Conservation (phyloP, 139 green algal genomes). For the Chlamydomonas sp. region DNA sequence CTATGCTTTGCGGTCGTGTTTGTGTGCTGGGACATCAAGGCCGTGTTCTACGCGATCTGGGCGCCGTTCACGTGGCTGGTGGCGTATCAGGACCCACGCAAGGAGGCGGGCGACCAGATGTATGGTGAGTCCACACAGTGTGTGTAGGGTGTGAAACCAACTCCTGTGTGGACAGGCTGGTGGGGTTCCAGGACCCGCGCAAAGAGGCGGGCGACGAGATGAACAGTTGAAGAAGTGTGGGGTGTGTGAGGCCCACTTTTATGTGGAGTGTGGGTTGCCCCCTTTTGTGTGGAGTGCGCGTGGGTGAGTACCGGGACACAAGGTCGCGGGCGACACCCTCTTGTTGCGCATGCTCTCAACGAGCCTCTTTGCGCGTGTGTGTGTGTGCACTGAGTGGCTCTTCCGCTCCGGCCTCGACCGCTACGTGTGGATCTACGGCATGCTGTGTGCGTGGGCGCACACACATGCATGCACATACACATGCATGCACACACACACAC, state of each 20-base stretch:
- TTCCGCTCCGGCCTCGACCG: slow-evolving; percentile 89
- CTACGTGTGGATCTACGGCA: slow-evolving; percentile 95
- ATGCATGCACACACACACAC: background rate
- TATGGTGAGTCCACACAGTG: slow-evolving; percentile 58
- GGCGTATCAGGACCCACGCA: slow-evolving; percentile 78
- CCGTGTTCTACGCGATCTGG: slow-evolving; percentile 84
- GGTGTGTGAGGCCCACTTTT: too few relatives aligned
- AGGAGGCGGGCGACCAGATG: slow-evolving; percentile 58
- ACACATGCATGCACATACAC: background rate
- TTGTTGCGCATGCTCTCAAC: too few relatives aligned
- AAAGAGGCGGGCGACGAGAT: slow-evolving; percentile 61
- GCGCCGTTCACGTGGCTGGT: slow-evolving; percentile 72
- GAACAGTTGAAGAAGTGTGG: slow-evolving; percentile 65
- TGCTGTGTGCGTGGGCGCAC: slow-evolving; percentile 90
- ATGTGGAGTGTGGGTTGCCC: too few relatives aligned
- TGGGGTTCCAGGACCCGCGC: slow-evolving; percentile 80
- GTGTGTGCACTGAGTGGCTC: too few relatives aligned
- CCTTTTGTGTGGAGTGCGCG: too few relatives aligned
- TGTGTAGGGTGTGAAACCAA: too few relatives aligned
- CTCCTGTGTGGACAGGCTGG: too few relatives aligned
- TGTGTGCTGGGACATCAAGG: slow-evolving; percentile 80
- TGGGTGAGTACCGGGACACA: too few relatives aligned
- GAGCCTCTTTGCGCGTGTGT: too few relatives aligned
- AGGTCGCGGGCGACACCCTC: too few relatives aligned
- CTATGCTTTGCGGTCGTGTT: slow-evolving; percentile 50